Evolutionary conservation across 2,329 filamentous ascomycete genomes (phyloP).

Genomic region (Penicillium brevicompactum): DNA sequence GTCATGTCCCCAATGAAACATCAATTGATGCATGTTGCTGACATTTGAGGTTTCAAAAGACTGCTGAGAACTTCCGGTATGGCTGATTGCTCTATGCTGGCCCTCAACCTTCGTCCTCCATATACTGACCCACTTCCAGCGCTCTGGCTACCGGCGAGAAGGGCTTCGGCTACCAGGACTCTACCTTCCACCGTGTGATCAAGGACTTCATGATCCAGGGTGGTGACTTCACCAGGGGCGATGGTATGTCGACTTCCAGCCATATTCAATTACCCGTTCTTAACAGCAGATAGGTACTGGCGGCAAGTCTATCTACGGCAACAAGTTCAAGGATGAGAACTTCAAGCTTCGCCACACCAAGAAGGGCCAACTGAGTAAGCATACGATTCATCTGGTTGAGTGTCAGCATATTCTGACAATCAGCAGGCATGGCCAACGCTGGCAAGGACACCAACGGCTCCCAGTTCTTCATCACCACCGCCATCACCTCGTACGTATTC

Average conservation of each 20-base stretch:
- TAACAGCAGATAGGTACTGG: conserved; percentile 55
- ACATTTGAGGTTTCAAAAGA: conserved; percentile 44
- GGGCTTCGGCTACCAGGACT: conserved; percentile 68
- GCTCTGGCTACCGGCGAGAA: conserved; percentile 68
- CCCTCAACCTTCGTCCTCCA: neutral
- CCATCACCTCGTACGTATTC: conserved; percentile 51
- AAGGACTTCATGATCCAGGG: conserved; percentile 72
- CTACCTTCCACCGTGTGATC: conserved; percentile 70
- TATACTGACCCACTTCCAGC: conserved; percentile 25
- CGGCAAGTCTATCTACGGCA: conserved; percentile 68
- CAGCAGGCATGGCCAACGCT: conserved; percentile 64
- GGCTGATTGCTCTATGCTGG: conserved; percentile 4
- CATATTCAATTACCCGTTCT: neutral
- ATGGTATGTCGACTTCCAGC: conserved; percentile 45
- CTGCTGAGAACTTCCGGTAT: conserved; percentile 66
- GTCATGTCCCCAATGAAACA: conserved; percentile 3
- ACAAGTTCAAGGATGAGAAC: conserved; percentile 70
- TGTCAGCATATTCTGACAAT: neutral
- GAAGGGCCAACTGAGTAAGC: conserved; percentile 60
- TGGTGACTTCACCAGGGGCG: conserved; percentile 66
- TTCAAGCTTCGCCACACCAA: conserved; percentile 71
- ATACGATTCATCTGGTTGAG: neutral
- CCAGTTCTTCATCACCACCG: conserved; percentile 70
- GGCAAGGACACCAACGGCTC: conserved; percentile 67
- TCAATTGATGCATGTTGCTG: conserved; percentile 8